Evolutionary conservation across 495 filamentous ascomycete genomes (phyloP), one percentile per base, ranked within the genome.

Genomic region (Rhypophila decipiens): DNA sequence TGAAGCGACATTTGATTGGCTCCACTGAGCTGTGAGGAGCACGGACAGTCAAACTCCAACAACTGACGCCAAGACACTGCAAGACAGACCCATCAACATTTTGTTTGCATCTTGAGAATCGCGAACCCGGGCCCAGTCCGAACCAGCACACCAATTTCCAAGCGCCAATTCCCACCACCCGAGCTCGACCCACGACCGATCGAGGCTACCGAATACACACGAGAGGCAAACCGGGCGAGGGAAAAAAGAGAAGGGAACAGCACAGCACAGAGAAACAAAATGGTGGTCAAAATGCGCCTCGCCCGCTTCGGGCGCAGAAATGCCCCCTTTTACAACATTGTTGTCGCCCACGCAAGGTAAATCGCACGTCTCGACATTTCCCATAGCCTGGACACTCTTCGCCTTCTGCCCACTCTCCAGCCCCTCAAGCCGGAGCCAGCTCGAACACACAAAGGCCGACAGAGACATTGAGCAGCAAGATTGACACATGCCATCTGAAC

Each of bases 301-400:
- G 85, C 93, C 41, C 93, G 93, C 72, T 95, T 97, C 64, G 93
- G 94, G 55, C 86, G 86, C 69, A 80, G 74, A 45, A 87, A 91
- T 64, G 58, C 76, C 21, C 91, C 93, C 2, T 85, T 95, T 61
- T 98, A 94, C 77, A 98, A 98, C 71, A 95, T 98, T 51, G 88
- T 97, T 44, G 88, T 98, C 47, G 78, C 88, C 19, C 90, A 97
- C 52, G 91, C 93, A n/a, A 81, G 91, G 90, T 95, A 79, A 7
- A 20, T 23, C n/a, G n/a, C n/a, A n/a, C n/a, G n/a, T n/a, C n/a
- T n/a, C n/a, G n/a, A n/a, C n/a, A n/a, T n/a, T n/a, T n/a, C n/a
- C n/a, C n/a, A n/a, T n/a, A n/a, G n/a, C n/a, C n/a, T n/a, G n/a
- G n/a, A n/a, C n/a, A n/a, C n/a, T n/a, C n/a, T n/a, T n/a, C n/a